Conservation (phyloP, 495 filamentous ascomycete species). For the Glonium stellatum region DNA sequence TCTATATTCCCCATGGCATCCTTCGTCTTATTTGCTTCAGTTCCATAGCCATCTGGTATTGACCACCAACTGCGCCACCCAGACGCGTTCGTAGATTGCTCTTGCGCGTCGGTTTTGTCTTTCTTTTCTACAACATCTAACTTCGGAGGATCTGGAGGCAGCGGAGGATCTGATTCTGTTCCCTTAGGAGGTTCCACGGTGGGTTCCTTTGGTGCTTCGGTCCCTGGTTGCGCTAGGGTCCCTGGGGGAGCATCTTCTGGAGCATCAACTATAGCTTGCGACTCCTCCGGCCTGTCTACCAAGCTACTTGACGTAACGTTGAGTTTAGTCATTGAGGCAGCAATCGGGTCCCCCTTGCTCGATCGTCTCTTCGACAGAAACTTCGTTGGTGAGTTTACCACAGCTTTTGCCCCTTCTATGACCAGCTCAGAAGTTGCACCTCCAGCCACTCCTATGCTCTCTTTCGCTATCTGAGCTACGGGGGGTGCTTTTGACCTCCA, state of each 20-base stretch:
- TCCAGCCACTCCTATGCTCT: slow-evolving; percentile 34
- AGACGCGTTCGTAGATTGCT: slow-evolving; percentile 4
- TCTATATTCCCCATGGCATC: slow-evolving; percentile 8
- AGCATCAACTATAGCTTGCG: neutral
- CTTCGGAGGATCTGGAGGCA: slow-evolving; percentile 24
- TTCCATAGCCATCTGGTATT: slow-evolving; percentile 33
- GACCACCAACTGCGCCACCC: slow-evolving; percentile 40
- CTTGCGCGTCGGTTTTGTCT: slow-evolving; percentile 4
- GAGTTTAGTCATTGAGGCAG: slow-evolving; percentile 34
- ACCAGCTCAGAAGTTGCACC: slow-evolving; percentile 31
- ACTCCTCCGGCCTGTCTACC: slow-evolving; percentile 9
- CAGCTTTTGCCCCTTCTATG: slow-evolving; percentile 17
- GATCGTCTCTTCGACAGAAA: slow-evolving; percentile 32
- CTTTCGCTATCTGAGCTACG: slow-evolving; percentile 29
- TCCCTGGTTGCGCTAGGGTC: neutral
- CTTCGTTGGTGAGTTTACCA: slow-evolving; percentile 16
- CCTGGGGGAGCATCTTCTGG: slow-evolving; percentile 7
- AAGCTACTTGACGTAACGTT: slow-evolving; percentile 30
- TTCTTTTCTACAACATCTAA: neutral
- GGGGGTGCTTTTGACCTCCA: slow-evolving; percentile 37
- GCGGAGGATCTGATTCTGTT: slow-evolving; percentile 21
- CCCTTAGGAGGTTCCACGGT: neutral
- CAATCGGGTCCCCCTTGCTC: slow-evolving; percentile 32
- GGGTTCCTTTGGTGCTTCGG: neutral
- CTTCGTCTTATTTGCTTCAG: slow-evolving; percentile 24